These are phyloP conservation scores for Cercophora newfieldiana DNA, from an alignment of 495 filamentous ascomycete species.

Conservation along the genomic window DNA sequence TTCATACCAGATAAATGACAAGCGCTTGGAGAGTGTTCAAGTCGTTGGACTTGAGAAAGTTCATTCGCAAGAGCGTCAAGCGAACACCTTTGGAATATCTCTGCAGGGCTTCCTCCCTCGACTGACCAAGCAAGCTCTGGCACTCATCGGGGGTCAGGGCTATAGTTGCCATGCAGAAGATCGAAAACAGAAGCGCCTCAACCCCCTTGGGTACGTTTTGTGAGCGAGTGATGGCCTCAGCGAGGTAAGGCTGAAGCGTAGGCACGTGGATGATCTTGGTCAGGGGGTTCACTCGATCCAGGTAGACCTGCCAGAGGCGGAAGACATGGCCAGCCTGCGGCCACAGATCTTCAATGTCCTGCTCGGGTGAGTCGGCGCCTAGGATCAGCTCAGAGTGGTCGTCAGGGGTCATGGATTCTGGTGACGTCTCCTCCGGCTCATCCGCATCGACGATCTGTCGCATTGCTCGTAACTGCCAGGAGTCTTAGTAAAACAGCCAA, in stretches of 20 bases:
- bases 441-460: conserved; percentile 47
- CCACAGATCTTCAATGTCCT: conserved; percentile 51
- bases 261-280: conserved; percentile 71
- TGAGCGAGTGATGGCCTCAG: conserved; percentile 42
- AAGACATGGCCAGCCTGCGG: conserved; percentile 65
- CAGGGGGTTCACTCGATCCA: conserved; percentile 67
- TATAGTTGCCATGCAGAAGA: conserved; percentile 52
- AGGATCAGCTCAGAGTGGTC: conserved; percentile 43
- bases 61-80: conserved; percentile 49
- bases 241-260: conserved; percentile 55
- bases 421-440: conserved; percentile 29
- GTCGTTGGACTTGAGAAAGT: conserved; percentile 54
- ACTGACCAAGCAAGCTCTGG: conserved; percentile 45
- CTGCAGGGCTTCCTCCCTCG: conserved; percentile 41
- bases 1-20: conserved; percentile 54
- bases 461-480: conserved; percentile 45
- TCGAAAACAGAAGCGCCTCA: conserved; percentile 54
- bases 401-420: conserved; percentile 35
- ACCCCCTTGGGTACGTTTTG: conserved; percentile 46
- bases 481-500: conserved; percentile 4
- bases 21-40: conserved; percentile 55
- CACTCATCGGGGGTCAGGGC: conserved; percentile 54
- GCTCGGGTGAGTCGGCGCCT: conserved; percentile 27
- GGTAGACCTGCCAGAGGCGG: conserved; percentile 67
- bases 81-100: conserved; percentile 46